phyloP scores from a whole-genome alignment of 345 rosid species.

The Acer campestre region DNA sequence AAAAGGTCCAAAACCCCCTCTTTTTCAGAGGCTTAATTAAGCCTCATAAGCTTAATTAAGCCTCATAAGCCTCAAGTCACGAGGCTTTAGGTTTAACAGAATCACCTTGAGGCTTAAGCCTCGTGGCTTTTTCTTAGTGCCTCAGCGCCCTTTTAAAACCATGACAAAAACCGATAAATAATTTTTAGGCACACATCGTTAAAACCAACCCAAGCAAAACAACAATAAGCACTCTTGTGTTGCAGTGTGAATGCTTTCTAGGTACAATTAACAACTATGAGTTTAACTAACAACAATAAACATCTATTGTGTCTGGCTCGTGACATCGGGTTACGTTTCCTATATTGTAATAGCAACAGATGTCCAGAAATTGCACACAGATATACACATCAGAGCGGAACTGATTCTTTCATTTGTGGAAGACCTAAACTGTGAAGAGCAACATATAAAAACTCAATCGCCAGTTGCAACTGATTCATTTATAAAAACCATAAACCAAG shows the following conservation, averaged over 20 bases:
- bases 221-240: background rate
- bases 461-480: background rate
- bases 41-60: no score
- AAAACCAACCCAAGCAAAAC: background rate
- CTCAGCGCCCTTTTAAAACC: no score
- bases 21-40: no score
- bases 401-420: background rate
- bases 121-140: no score
- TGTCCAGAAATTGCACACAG: background rate
- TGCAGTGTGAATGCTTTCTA: background rate
- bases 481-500: background rate
- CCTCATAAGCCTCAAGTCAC: no score
- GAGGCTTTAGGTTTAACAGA: no score
- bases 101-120: no score
- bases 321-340: background rate
- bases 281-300: background rate
- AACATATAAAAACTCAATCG: background rate
- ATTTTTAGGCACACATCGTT: background rate
- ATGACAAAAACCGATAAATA: no score
- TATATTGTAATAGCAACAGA: background rate
- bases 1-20: no score
- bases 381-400: background rate
- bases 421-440: background rate
- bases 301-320: background rate
- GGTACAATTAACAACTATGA: background rate